Evolutionary conservation across 768 basidiomycete genomes (phyloP), one percentile per base, ranked within the genome.

Genomic region (Psilocybe sp.): DNA sequence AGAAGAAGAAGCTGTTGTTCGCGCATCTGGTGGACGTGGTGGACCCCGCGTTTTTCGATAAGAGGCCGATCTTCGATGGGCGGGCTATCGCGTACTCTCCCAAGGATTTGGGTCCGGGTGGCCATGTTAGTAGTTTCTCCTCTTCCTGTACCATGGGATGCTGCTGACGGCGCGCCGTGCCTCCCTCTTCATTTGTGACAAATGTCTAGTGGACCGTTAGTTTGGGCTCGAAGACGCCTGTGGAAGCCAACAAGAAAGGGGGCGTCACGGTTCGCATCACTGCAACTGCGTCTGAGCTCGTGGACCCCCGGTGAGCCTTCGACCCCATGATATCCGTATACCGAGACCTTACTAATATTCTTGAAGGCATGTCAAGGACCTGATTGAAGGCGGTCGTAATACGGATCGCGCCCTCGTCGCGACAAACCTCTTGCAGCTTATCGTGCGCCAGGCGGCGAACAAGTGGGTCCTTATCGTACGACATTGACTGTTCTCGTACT

Each of bases 381-480:
- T 69, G 2, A 60, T 69, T 8, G 23, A 33, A 1, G 31, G 38
- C 4, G 46, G 53, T 10, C 47, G 47, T 37, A 23, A 34, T 41
- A 58, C 67, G n/a, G 15, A 56, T 44, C 28, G 66, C 19, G 66
- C 70, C 3, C 35, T 62, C 1, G 65, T 67, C 2, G 77, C 78
- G 0, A 67, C 71, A 0, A 82, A 77, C 34, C 56, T 82, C 1
- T 47, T 81, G 0, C 79, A 82, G 40, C 60, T 81, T 1, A 67
- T 82, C 10, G 51, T 82, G 1, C 70, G 78, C 0, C 79, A 81
- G 46, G 70, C 63, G 0, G 68, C 73, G 0, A 80, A 81, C 33
- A 53, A 72, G 79, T 76, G 46, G 23, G 72, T 65, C 40, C 40
- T 28, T 39, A 28, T 7, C 7, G 7, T 7, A 4, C 7, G 7